Evolutionary conservation across 2,329 filamentous ascomycete genomes (phyloP).

Genomic region (Aureobasidium sp.): DNA sequence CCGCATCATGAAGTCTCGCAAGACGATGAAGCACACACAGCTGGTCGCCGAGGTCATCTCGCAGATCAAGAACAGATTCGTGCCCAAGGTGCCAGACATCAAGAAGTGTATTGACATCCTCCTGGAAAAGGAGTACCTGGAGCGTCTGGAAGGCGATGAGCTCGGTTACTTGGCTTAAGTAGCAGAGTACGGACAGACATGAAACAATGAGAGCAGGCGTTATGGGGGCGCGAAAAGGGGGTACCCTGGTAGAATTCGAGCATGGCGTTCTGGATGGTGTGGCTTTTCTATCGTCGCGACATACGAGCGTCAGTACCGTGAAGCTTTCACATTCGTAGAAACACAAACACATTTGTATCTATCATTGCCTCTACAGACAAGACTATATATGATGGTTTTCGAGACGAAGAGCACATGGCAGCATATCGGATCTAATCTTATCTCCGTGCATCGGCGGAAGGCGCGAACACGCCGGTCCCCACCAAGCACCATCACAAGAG

Average conservation of each 20-base stretch:
- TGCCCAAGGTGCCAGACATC: conserved; percentile 89
- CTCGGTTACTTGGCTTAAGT: conserved; percentile 79
- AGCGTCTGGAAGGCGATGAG: conserved; percentile 89
- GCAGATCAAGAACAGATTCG: conserved; percentile 88
- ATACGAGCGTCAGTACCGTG: neutral
- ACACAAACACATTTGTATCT: neutral
- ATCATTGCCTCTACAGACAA: neutral
- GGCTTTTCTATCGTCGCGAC: neutral
- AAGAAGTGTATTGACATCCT: conserved; percentile 99
- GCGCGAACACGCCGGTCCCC: neutral
- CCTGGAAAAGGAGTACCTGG: conserved; percentile 97
- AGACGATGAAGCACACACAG: conserved; percentile 96
- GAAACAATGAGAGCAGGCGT: neutral
- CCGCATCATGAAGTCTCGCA: conserved; percentile 98
- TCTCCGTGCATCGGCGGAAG: neutral
- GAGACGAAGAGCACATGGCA: neutral
- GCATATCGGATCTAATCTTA: neutral
- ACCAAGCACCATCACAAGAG: neutral
- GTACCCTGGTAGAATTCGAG: conserved; percentile 12
- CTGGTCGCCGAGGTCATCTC: conserved; percentile 92
- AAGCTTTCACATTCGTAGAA: neutral
- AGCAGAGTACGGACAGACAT: conserved; percentile 22
- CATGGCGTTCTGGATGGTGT: conserved; percentile 16
- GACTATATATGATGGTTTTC: neutral
- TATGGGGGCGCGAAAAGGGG: conserved; percentile 11